Conservation (phyloP, 2,329 filamentous ascomycete genomes). For the Pyrenochaeta sp. region DNA sequence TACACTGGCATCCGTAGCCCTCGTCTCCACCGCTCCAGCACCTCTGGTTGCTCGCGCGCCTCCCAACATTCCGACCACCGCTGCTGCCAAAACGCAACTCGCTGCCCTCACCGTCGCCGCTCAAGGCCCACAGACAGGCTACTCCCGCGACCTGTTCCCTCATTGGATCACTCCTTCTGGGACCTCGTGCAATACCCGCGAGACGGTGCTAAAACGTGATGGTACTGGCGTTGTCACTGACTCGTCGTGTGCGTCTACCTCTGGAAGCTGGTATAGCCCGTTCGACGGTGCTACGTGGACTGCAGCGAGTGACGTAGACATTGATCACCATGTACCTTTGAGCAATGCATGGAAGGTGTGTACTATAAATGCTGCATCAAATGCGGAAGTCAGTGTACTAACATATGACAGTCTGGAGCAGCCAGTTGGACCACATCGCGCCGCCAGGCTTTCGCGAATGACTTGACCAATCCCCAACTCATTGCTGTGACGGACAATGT, state of each 20-base stretch:
- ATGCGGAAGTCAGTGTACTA: neutral
- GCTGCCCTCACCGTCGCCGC: constrained; percentile 65
- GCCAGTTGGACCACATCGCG: constrained; percentile 73
- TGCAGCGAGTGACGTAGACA: constrained; percentile 74
- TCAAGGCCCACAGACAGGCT: constrained; percentile 63
- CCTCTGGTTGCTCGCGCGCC: constrained; percentile 51
- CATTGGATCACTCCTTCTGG: constrained; percentile 71
- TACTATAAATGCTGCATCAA: neutral
- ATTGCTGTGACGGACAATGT: constrained; percentile 80
- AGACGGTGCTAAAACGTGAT: constrained; percentile 77
- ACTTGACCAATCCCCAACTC: constrained; percentile 77
- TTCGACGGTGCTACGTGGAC: constrained; percentile 80
- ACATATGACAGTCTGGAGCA: constrained; percentile 66
- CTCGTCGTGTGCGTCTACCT: constrained; percentile 68
- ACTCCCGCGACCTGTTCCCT: constrained; percentile 74
- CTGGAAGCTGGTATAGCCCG: constrained; percentile 74
- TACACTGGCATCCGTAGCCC: constrained; percentile 30
- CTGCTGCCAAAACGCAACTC: constrained; percentile 67
- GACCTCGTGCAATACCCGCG: constrained; percentile 72
- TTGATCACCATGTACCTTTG: constrained; percentile 84
- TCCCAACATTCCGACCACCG: constrained; percentile 69
- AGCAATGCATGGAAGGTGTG: constrained; percentile 79
- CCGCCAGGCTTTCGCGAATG: constrained; percentile 78
- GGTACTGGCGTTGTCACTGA: constrained; percentile 69
- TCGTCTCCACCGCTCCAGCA: constrained; percentile 40